Evolutionary conservation across 2,329 filamentous ascomycete species (phyloP).

Genomic region (Trichoderma afroharzianum): DNA sequence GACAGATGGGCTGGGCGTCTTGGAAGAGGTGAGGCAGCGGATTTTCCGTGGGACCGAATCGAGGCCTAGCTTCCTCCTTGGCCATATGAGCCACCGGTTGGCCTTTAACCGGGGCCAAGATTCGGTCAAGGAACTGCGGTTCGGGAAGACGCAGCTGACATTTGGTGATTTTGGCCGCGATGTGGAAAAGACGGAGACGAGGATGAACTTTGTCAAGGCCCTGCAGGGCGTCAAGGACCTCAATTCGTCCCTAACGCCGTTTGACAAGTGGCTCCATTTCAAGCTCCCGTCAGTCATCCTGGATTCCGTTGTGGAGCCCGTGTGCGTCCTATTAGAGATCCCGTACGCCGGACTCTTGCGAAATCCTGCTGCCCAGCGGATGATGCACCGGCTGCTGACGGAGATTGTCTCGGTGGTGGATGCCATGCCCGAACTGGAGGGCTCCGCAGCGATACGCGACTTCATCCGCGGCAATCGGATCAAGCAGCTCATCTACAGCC

Average conservation of each 20-base stretch:
- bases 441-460: constrained; percentile 53
- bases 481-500: constrained; percentile 51
- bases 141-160: constrained; percentile 33
- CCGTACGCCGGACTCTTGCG: constrained; percentile 67
- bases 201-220: constrained; percentile 24
- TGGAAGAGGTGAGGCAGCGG: constrained; percentile 70
- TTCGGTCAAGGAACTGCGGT: constrained; percentile 38
- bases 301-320: constrained; percentile 72
- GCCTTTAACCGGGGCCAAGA: constrained; percentile 37
- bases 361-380: constrained; percentile 61
- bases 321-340: constrained; percentile 75
- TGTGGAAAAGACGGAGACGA: constrained; percentile 21
- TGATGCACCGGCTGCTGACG: constrained; percentile 67
- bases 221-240: constrained; percentile 25
- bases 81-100: constrained; percentile 52
- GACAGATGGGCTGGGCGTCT: constrained; percentile 76
- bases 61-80: constrained; percentile 73
- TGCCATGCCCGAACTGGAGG: constrained; percentile 68
- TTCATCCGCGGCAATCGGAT: constrained; percentile 58
- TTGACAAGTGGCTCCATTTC: constrained; percentile 55
- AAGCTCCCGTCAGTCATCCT: constrained; percentile 79
- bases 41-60: constrained; percentile 63
- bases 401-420: constrained; percentile 73
- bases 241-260: constrained; percentile 23
- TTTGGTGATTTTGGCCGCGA: constrained; percentile 20